Conservation (phyloP, 805 yeast genomes). For the Yarrowia yakushimensis region DNA sequence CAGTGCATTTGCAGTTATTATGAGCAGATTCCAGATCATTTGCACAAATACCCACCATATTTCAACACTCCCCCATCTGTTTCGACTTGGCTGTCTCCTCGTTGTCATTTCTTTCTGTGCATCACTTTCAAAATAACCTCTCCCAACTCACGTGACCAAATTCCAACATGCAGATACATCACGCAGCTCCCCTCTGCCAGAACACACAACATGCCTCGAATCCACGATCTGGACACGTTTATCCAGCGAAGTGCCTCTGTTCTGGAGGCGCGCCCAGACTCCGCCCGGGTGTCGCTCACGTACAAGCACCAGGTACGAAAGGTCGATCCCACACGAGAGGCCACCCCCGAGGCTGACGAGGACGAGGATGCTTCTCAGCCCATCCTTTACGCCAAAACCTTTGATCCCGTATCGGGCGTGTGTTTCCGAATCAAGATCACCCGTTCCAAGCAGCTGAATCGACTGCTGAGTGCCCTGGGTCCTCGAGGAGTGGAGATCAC, state of each 20-base stretch:
- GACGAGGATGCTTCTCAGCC: constrained; percentile 33
- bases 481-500: constrained; percentile 35
- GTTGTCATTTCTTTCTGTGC: too few relatives aligned
- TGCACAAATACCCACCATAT: too few relatives aligned
- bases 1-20: too few relatives aligned
- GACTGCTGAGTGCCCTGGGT: constrained; percentile 69
- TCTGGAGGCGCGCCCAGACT: constrained; percentile 43
- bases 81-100: too few relatives aligned
- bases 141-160: neutral
- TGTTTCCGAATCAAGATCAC: constrained; percentile 56
- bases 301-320: constrained; percentile 36
- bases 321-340: neutral
- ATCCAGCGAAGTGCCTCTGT: constrained; percentile 42
- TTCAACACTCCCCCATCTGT: too few relatives aligned
- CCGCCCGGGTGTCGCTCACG: constrained; percentile 35
- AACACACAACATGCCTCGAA: constrained; percentile 16
- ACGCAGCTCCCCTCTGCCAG: neutral
- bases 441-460: constrained; percentile 68
- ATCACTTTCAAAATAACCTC: too few relatives aligned
- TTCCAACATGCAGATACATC: constrained; percentile 6
- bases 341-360: neutral
- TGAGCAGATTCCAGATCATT: too few relatives aligned
- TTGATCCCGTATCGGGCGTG: constrained; percentile 61
- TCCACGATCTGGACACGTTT: constrained; percentile 38
- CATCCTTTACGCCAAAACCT: constrained; percentile 54